Evolutionary conservation across 345 rosid species (phyloP).

Genomic region (Citrus maxima): DNA sequence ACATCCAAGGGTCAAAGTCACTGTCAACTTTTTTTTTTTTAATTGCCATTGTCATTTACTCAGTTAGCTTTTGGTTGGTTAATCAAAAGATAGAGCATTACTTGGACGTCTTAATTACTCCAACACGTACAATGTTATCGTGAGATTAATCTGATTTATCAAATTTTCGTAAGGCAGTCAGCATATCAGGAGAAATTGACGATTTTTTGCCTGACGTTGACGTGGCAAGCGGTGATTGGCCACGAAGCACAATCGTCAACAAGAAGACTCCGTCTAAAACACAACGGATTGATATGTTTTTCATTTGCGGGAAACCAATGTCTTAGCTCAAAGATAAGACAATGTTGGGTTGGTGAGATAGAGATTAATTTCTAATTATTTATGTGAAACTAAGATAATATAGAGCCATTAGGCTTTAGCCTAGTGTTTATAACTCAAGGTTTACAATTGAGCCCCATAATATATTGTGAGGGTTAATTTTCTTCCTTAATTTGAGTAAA

Average conservation of each 20-base stretch:
- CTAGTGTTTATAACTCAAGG: no score
- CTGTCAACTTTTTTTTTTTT: neutral
- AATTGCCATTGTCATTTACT: neutral
- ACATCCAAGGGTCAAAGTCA: neutral
- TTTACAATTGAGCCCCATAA: no score
- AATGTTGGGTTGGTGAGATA: neutral
- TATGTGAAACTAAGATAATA: no score
- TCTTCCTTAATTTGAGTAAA: accelerated
- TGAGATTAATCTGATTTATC: neutral
- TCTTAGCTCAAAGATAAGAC: neutral
- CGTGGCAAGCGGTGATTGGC: neutral
- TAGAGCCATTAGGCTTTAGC: no score
- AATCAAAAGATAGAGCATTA: neutral
- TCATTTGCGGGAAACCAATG: neutral
- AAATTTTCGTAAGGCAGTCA: neutral
- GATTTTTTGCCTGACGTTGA: no score
- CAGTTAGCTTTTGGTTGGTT: neutral
- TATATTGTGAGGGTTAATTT: no score
- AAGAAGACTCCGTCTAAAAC: neutral
- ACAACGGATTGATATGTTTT: neutral
- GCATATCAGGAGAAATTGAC: neutral
- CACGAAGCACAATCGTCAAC: neutral
- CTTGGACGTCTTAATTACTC: constrained; percentile 23
- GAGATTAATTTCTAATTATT: neutral
- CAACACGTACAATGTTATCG: neutral